Evolutionary conservation across 169 alveolate species (phyloP).

Genomic region (Cryptosporidium ryanae): DNA sequence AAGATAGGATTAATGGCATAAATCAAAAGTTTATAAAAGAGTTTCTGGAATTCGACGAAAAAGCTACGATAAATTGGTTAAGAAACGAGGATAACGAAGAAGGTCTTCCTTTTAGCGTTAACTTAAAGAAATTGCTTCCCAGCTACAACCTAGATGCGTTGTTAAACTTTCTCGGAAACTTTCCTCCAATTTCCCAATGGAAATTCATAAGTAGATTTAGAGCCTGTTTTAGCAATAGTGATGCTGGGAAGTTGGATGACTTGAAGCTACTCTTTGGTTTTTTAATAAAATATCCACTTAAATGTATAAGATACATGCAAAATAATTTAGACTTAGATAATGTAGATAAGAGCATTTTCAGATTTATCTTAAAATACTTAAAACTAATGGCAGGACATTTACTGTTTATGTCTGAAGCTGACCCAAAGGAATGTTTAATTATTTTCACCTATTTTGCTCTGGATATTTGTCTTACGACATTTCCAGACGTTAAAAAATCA

Average conservation of each 20-base stretch:
- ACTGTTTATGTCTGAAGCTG: conserved; percentile 46
- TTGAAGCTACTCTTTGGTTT: conserved; percentile 50
- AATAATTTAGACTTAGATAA: not conserved
- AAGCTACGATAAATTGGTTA: conserved; percentile 29
- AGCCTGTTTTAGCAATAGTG: conserved; percentile 53
- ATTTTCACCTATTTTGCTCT: conserved; percentile 42
- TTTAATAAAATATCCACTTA: conserved; percentile 33
- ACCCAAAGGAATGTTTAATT: conserved; percentile 30
- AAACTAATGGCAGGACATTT: conserved; percentile 57
- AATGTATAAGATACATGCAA: not conserved
- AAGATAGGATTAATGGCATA: not conserved
- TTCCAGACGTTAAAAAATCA: conserved; percentile 25
- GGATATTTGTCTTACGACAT: conserved; percentile 53
- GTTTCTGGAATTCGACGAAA: not conserved
- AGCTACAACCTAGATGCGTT: conserved; percentile 8
- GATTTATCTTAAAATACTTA: conserved; percentile 12
- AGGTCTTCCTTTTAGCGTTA: conserved; percentile 25
- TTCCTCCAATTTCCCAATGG: conserved; percentile 68
- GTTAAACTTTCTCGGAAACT: conserved; percentile 15
- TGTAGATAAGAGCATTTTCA: not conserved
- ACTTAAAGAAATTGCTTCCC: conserved; percentile 5
- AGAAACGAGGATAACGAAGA: conserved; percentile 39
- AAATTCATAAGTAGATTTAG: conserved; percentile 47
- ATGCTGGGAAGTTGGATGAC: conserved; percentile 46
- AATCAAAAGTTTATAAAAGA: not conserved